A percentile compares a stretch with the other conserved stretches of the same genome.
Conservation (phyloP, 1,139 yeast species). For the Blastobotrys raffinosifermentans region DNA sequence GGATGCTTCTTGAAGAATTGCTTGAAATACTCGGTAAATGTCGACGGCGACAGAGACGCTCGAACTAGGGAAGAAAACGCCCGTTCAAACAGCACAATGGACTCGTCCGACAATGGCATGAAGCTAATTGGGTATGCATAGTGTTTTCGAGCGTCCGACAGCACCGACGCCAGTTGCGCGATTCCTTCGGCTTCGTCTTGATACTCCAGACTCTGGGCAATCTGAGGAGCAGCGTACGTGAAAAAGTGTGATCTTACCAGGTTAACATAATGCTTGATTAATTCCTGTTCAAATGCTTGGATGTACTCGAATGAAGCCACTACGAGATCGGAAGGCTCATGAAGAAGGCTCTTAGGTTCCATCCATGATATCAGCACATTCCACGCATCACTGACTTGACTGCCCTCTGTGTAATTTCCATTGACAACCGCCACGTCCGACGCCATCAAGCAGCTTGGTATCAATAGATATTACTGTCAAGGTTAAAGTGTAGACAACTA, state of each 20-base stretch:
- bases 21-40: conserved; percentile 4
- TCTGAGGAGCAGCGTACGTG: conserved; percentile 17
- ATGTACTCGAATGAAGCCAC: conserved; percentile 12
- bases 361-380: conserved; percentile 17
- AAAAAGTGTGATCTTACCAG: conserved; percentile 21
- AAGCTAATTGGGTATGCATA: conserved; percentile 21
- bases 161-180: conserved; percentile 10
- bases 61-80: conserved; percentile 19
- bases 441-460: no score
- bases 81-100: conserved; percentile 13
- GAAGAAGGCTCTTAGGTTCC: conserved; percentile 17
- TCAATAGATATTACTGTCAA: no score
- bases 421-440: no score
- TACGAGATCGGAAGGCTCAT: conserved; percentile 14
- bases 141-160: conserved; percentile 20
- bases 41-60: conserved; percentile 10
- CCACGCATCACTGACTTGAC: conserved; percentile 6
- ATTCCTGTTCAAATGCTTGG: conserved; percentile 10
- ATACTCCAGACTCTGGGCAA: conserved; percentile 3
- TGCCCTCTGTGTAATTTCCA: not conserved
- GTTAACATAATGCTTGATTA: conserved; percentile 15
- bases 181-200: conserved; percentile 9
- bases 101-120: conserved; percentile 6
- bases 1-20: conserved; percentile 11
- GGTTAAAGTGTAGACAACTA: no score